A percentile compares a stretch with the other conserved stretches of the same genome.
Evolutionary conservation across 2,329 filamentous ascomycete genomes (phyloP).

Genomic region (Fusarium mexicanum): DNA sequence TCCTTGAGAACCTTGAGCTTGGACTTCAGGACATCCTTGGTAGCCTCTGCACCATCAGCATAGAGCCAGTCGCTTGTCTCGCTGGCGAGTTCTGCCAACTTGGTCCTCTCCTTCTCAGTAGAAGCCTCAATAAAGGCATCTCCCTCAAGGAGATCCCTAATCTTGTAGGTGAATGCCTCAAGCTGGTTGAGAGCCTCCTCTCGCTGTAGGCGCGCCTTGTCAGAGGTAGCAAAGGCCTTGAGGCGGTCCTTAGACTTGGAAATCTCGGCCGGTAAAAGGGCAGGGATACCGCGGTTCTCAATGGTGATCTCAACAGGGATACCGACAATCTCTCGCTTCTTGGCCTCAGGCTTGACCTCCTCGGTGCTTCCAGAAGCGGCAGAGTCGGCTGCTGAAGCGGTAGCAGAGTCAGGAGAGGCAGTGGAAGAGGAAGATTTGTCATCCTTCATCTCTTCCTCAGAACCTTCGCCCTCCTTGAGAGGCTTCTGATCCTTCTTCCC

Average conservation of each 20-base stretch:
- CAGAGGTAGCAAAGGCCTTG: conserved; percentile 85
- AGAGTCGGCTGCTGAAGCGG: conserved; percentile 49
- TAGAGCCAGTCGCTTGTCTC: conserved; percentile 90
- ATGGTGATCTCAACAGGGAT: conserved; percentile 62
- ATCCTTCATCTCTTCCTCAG: conserved; percentile 56
- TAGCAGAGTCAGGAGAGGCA: conserved; percentile 39
- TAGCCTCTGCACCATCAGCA: conserved; percentile 80
- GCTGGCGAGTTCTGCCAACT: conserved; percentile 74
- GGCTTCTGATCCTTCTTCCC: conserved; percentile 84
- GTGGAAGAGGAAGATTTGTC: conserved; percentile 44
- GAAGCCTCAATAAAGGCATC: conserved; percentile 78
- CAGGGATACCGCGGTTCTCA: conserved; percentile 60
- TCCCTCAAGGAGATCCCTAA: conserved; percentile 82
- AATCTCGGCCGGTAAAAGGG: conserved; percentile 60
- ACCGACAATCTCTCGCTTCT: conserved; percentile 67
- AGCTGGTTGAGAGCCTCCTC: conserved; percentile 92
- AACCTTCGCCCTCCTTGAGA: conserved; percentile 59
- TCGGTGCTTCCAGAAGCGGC: conserved; percentile 57
- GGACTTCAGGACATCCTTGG: conserved; percentile 76
- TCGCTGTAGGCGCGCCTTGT: conserved; percentile 77
- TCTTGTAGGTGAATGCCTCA: conserved; percentile 92
- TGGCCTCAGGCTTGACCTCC: conserved; percentile 62
- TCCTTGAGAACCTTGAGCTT: conserved; percentile 81
- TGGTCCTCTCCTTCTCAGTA: conserved; percentile 71
- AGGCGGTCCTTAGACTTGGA: conserved; percentile 73